Base-by-base conservation (phyloP, 345 rosid genomes). In the Balakata baccata region DNA sequence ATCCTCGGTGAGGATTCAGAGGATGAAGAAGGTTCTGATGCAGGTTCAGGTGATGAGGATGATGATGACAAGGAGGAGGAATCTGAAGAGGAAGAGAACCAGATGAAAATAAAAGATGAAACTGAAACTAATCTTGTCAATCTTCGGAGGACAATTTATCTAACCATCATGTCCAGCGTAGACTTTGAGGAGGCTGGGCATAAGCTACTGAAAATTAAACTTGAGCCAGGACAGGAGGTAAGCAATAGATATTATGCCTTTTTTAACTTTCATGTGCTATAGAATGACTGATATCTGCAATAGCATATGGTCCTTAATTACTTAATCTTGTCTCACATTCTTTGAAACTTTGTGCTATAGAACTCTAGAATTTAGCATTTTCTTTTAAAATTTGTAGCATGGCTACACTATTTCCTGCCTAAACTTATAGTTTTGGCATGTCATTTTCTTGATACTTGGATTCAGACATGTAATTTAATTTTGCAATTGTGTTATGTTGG, bases 181-280 rank as follows among this genome's bases (percentile, higher is more conserved):
- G 98, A 92, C 78, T 95, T 92, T 77, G 98, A 95, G 86, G 98
- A 92, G 84, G 99, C 97, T 60, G 98, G 98, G 72, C 99, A 95
- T 85, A 95, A 95, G 77, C 79, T 95, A 29, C 78, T 95, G 78
- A 95, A 95, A 79, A 91, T 95, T 70, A 95, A 92, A 83, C 90
- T 95, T 51, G 98, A 95, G 84, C 91, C 97, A 12, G 99, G 99
- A 68, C 99, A 95, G 87, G 98, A 92, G 98, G 99, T 92, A 73
- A 75, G 80, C 53, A 54, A 13, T 45, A 45, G 43, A 76, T 62
- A 62, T 70, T 38, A 14, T 64, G 68, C 18, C 59, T 29, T 54
- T 59, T 51, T 5, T 65, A 22, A 22, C 51, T 65, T 1, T 29
- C 4, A 1, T 65, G 18, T 50, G 53, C 7, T 2, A 45, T 25